Evolutionary conservation across 805 yeast species (phyloP).

Genomic region (Schwanniomyces occidentalis): DNA sequence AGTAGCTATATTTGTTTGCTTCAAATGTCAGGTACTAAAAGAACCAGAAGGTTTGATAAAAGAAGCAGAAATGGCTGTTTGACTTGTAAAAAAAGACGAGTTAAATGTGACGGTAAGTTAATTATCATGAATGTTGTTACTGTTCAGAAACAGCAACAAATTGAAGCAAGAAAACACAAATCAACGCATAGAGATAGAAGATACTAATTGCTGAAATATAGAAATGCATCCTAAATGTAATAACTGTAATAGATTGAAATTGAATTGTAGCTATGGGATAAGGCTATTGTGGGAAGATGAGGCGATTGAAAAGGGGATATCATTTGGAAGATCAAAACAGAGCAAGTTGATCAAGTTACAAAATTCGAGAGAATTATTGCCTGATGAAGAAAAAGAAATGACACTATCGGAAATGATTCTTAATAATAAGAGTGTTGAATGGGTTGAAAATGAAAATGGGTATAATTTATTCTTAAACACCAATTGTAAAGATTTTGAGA

Average conservation of each 20-base stretch:
- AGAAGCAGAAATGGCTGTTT: conserved; percentile 22
- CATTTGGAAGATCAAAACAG: conserved; percentile 31
- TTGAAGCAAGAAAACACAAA: too few relatives aligned
- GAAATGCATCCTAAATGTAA: conserved; percentile 32
- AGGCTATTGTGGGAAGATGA: conserved; percentile 33
- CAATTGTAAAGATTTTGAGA: conserved; percentile 15
- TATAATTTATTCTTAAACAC: conserved; percentile 21
- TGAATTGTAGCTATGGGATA: neutral
- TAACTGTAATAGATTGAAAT: conserved; percentile 23
- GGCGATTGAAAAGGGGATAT: conserved; percentile 24
- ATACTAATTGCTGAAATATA: conserved; percentile 2
- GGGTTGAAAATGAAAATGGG: too few relatives aligned
- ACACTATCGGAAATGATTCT: too few relatives aligned
- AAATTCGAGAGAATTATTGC: conserved; percentile 2
- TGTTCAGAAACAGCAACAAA: too few relatives aligned
- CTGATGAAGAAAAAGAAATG: too few relatives aligned
- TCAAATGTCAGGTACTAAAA: too few relatives aligned
- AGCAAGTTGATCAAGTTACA: conserved; percentile 10
- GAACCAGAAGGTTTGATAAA: conserved; percentile 11
- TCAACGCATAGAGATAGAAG: too few relatives aligned
- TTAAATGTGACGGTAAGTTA: conserved; percentile 16
- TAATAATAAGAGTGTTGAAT: too few relatives aligned
- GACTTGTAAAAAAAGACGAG: conserved; percentile 14
- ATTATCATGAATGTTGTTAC: too few relatives aligned
- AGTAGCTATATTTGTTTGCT: too few relatives aligned